Evolutionary conservation across 495 filamentous ascomycete genomes (phyloP), one percentile per base, ranked within the genome.

Genomic region (Penicillium malachiteum): DNA sequence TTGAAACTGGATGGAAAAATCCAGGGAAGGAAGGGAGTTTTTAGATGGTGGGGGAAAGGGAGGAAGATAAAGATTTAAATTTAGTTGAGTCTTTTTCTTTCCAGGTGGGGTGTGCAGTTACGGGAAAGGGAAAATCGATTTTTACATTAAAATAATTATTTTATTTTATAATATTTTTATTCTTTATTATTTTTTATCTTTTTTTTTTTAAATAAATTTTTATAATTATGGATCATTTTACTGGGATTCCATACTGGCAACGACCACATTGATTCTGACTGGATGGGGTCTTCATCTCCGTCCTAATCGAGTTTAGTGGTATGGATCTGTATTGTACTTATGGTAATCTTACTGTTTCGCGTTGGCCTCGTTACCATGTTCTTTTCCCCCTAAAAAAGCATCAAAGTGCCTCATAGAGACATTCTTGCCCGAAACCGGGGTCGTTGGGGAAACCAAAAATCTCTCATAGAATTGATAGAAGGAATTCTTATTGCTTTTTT

Each of bases 41-140:
- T 69, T 59, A 64, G 59, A 64, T 58, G 60, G 60, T 57, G 58
- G 52, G 56, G 62, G 54, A 48, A 26, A 26, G 54, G 48, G 52
- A 44, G 48, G 50, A 46, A 45, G 62, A 68, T 66, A 65, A 58
- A 58, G 57, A 68, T 68, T 68, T 68, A 68, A 68, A 66, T 68
- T 66, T 68, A 68, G 65, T 64, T 55, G 62, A 57, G 51, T 58
- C 43, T 51, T 60, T 54, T 62, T 60, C 41, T 51, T 30, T 18
- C 9, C 17, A 14, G 32, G n/a, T 32, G 34, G 46, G 50, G 41
- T 48, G 21, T 33, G 34, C 12, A 38, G 38, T 54, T 41, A 14
- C 26, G 46, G 30, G 21, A 48, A 51, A 18, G 39, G 13, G n/a
- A 16, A 51, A 31, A 51, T 26, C n/a, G 46, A 53, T 54, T 42